Evolutionary conservation across 257 asterid species (phyloP), one percentile per base, ranked within the genome.

Genomic region (Lycium ferocissimum): DNA sequence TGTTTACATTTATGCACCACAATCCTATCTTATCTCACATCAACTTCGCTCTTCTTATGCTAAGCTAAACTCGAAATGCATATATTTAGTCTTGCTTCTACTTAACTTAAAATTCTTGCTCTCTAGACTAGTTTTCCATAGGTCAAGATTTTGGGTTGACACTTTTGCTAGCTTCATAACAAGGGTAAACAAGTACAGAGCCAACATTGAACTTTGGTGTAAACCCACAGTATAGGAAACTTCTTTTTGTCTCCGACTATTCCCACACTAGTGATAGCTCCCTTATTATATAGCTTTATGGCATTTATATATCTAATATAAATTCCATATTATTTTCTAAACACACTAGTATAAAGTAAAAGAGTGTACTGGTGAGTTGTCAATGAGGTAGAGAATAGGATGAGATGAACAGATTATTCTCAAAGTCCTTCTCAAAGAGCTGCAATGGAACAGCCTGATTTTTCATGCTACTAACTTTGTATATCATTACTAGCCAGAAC

Each of bases 401-500:
- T 53, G 63, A 26, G 47, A 26, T 76, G 63, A 76, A 51, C 82
- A 51, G 22, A 76, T 51, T 26, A 51, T 7, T 76, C 63, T 63
- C 40, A 63, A 63, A 61, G 26, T 63, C 8, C 15, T 63, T 63
- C 72, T 76, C 82, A 76, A 51, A 51, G 58, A 26, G 22, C 43
- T 51, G 45, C 45, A 26, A 76, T 22, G 45, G 82, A 76, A 53
- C 63, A 51, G 63, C 40, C 22, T 13, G 82, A 51, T 22, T 22
- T 76, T 51, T 26, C 63, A 76, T 76, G 82, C 58, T 76, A 76
- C 79, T 70, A 9, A 70, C 81, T 75, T 49, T 49, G 62, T 49
- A 75, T 75, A 75, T 49, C 14, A 51, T 76, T 76, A 76, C 63
- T 26, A 78, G 47, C 9, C 45, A 72, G 40, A 72, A 45, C 58